These are phyloP conservation scores for Logfia minima DNA, from an alignment of 129 eudicot genomes.

Conservation along the genomic window DNA sequence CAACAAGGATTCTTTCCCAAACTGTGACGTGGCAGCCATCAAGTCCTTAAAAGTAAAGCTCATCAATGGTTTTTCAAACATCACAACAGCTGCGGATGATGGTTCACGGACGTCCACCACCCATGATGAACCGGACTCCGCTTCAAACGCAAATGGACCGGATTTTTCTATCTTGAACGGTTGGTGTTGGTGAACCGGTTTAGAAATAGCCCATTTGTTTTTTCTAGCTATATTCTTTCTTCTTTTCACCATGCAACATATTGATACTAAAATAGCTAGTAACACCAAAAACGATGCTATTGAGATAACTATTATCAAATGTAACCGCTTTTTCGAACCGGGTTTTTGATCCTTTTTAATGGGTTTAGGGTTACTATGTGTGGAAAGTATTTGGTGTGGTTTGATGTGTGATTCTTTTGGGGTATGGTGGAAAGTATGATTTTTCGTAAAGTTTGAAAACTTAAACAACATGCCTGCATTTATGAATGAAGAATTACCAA, in stretches of 20 bases:
- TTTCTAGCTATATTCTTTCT: conserved; percentile 37
- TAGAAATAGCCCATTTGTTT: conserved; percentile 88
- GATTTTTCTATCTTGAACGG: conserved; percentile 77
- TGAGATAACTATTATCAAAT: conserved; percentile 36
- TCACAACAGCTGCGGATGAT: conserved; percentile 72
- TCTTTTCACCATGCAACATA: conserved; percentile 44
- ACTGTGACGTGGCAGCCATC: conserved; percentile 92
- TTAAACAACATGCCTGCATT: conserved; percentile 56
- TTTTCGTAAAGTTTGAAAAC: conserved; percentile 20
- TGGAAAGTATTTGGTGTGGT: conserved; percentile 1
- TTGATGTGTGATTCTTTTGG: conserved; percentile 18
- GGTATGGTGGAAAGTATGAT: conserved; percentile 14
- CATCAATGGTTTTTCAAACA: conserved; percentile 96
- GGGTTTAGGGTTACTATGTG: conserved; percentile 36
- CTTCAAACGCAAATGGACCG: conserved; percentile 90
- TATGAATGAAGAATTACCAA: conserved; percentile 61
- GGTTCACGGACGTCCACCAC: conserved; percentile 81
- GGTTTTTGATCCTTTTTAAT: conserved; percentile 32
- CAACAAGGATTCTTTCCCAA: conserved; percentile 77
- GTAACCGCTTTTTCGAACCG: conserved; percentile 17
- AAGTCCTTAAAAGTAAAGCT: conserved; percentile 82
- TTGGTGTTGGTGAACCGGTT: conserved; percentile 63
- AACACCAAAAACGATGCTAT: conserved; percentile 39
- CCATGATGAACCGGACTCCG: conserved; percentile 96
- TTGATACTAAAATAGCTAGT: conserved; percentile 19